phyloP scores from a whole-genome alignment of 202 grass and related monocot genomes.

The Panicum hallii region DNA sequence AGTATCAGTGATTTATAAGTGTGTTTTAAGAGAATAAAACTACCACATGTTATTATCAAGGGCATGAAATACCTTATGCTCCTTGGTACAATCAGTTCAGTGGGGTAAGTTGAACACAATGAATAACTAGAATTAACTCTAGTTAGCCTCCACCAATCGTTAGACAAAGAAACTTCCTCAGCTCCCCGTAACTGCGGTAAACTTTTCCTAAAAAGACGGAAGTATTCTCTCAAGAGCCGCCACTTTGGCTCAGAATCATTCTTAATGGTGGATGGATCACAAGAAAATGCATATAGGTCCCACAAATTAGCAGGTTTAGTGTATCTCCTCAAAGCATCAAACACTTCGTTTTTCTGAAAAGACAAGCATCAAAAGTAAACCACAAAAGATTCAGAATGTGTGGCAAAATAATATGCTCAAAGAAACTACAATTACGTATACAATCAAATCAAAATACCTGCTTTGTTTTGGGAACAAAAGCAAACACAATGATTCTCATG shows the following conservation, averaged over 20 bases:
- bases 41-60: slow-evolving; percentile 22
- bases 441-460: slow-evolving; percentile 62
- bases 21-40: slow-evolving; percentile 34
- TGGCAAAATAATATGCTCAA: slow-evolving; percentile 19
- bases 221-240: slow-evolving; percentile 81
- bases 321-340: slow-evolving; percentile 74
- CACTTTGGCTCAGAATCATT: slow-evolving; percentile 76
- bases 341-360: slow-evolving; percentile 82
- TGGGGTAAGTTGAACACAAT: slow-evolving; percentile 91
- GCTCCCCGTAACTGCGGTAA: slow-evolving; percentile 47
- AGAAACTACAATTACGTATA: slow-evolving; percentile 18
- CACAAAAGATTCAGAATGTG: slow-evolving; percentile 25
- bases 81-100: slow-evolving; percentile 77
- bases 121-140: slow-evolving; percentile 80
- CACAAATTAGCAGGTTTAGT: slow-evolving; percentile 73
- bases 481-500: slow-evolving; percentile 82
- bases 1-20: slow-evolving; percentile 37
- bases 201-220: slow-evolving; percentile 69
- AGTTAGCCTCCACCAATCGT: slow-evolving; percentile 81
- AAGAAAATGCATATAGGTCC: slow-evolving; percentile 91
- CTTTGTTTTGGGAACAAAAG: slow-evolving; percentile 86
- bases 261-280: slow-evolving; percentile 68
- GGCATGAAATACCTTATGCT: slow-evolving; percentile 73
- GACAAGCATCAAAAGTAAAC: slow-evolving; percentile 48
- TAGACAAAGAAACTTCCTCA: slow-evolving; percentile 56